A percentile compares a stretch with the other conserved stretches of the same genome.
Evolutionary conservation across 257 asterid genomes (phyloP).

Genomic region (Nicotiana obtusifolia): DNA sequence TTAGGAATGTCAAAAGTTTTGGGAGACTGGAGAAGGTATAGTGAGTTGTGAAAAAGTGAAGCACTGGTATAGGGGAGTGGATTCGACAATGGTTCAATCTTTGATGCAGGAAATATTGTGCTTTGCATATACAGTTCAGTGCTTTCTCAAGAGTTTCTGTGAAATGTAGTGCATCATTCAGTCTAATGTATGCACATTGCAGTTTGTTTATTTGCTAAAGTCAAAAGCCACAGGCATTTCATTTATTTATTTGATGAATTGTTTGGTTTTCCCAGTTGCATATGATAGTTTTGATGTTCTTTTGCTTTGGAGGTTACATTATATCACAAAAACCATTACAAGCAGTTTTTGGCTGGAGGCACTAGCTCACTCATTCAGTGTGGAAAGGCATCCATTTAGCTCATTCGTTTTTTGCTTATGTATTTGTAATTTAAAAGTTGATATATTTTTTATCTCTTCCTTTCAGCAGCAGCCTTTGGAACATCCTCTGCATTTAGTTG

Average conservation of each 20-base stretch:
- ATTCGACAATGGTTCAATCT: neutral
- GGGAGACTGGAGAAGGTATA: no score
- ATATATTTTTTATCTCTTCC: constrained; percentile 49
- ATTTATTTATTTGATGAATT: neutral
- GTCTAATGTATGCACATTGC: neutral
- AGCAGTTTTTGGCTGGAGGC: neutral
- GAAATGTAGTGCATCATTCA: neutral
- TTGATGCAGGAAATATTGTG: neutral
- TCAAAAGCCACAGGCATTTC: neutral
- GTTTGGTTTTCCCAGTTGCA: neutral
- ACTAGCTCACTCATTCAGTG: neutral
- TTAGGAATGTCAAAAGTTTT: no score
- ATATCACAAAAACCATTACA: neutral
- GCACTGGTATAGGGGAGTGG: no score
- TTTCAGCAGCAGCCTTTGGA: constrained; percentile 83
- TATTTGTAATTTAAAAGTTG: no score
- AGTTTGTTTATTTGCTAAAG: neutral
- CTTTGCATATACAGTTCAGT: neutral
- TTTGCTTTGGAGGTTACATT: neutral
- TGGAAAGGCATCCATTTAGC: no score
- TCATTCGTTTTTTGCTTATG: no score
- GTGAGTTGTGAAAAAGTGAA: no score
- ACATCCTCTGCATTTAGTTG: constrained; percentile 79
- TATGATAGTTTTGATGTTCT: neutral
- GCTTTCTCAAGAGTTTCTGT: neutral